Conservation (phyloP, 176 grass and related monocot species). For the Miscanthus lutarioriparius region DNA sequence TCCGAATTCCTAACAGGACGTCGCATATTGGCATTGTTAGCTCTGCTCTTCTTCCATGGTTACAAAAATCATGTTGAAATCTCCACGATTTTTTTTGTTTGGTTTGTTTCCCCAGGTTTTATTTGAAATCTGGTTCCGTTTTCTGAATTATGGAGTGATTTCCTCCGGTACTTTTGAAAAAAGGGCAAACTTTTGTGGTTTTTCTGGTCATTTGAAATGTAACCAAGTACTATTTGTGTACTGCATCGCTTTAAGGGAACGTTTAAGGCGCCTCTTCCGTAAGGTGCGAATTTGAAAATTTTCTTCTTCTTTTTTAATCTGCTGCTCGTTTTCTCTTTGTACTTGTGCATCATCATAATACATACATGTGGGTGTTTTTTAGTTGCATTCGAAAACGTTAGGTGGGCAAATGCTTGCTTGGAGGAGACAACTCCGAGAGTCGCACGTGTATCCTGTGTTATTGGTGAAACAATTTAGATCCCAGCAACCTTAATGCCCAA, state of each 20-base stretch:
- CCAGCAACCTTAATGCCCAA: conserved; percentile 9
- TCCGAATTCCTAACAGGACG: background rate
- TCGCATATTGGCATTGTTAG: background rate
- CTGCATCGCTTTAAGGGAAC: background rate
- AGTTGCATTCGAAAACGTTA: conserved; percentile 11
- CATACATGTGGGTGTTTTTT: background rate
- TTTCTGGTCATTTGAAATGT: conserved; percentile 1
- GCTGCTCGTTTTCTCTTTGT: background rate
- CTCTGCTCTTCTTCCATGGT: background rate
- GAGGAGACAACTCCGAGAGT: background rate
- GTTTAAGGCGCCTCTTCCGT: background rate
- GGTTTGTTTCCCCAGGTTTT: background rate
- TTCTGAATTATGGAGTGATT: background rate
- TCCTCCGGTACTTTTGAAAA: background rate
- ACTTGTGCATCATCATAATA: background rate
- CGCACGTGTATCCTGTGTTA: background rate
- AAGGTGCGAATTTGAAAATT: background rate
- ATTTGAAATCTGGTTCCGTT: background rate
- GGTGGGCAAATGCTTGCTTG: conserved; percentile 1
- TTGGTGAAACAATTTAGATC: conserved; percentile 2
- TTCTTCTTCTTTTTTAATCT: background rate
- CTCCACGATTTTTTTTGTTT: background rate
- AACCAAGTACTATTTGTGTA: background rate
- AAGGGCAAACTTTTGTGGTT: background rate
- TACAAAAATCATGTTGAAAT: background rate